Evolutionary conservation across 139 green algal species (phyloP).

Genomic region (Coelastrella sp.): DNA sequence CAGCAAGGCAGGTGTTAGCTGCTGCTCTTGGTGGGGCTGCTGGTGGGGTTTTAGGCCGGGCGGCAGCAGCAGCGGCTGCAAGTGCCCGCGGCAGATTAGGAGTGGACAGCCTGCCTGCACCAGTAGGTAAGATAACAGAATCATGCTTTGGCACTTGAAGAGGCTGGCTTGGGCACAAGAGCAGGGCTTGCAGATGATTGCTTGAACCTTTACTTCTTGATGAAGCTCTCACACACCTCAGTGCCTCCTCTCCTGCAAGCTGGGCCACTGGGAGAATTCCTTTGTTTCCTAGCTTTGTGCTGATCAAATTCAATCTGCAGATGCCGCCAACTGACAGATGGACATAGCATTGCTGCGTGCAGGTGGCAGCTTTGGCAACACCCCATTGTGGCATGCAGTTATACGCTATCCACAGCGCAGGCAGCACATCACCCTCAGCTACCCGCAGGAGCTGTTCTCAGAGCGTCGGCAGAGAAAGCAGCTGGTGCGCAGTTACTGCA

Average conservation of each 20-base stretch:
- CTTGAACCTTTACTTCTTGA: no score
- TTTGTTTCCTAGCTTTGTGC: no score
- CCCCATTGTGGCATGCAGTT: conserved; percentile 70
- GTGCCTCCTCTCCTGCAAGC: no score
- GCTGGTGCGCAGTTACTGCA: conserved; percentile 34
- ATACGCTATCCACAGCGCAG: conserved; percentile 38
- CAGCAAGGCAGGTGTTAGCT: conserved; percentile 40
- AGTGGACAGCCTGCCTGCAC: conserved; percentile 51
- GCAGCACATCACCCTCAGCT: conserved; percentile 39
- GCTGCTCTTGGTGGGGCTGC: conserved; percentile 5
- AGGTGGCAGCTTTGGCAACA: conserved; percentile 60
- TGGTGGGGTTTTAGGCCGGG: background rate
- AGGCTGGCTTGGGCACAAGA: no score
- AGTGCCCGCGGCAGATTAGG: background rate
- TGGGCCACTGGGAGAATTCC: no score
- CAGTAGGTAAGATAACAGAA: conserved; percentile 38
- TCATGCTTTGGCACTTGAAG: background rate
- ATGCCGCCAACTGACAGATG: no score
- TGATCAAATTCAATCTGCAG: no score
- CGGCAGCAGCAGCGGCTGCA: background rate
- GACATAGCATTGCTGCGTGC: conserved; percentile 13
- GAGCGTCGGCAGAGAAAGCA: conserved; percentile 21
- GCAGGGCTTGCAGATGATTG: no score
- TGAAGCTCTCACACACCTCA: no score
- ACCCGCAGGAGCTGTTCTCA: conserved; percentile 8